These are phyloP conservation scores for Colletotrichum orbiculare DNA, from an alignment of 2,329 filamentous ascomycete species.

Conservation along the genomic window DNA sequence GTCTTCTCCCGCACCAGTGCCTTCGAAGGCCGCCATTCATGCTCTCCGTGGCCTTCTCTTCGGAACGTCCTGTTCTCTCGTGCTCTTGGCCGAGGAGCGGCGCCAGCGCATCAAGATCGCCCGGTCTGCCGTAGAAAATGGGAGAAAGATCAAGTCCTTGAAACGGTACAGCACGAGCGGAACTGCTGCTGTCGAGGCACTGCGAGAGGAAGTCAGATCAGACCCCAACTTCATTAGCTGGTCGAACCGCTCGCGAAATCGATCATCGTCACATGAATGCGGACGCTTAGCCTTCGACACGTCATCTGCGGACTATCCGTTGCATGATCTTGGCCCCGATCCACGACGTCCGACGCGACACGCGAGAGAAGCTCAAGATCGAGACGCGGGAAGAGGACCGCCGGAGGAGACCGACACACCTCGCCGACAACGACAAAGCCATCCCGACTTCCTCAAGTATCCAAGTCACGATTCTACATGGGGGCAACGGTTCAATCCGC, in stretches of 20 bases:
- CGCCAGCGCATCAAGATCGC: slow-evolving; percentile 64
- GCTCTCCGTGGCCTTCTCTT: slow-evolving; percentile 66
- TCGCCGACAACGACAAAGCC: not conserved
- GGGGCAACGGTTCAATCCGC: no score
- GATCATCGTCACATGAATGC: slow-evolving; percentile 4
- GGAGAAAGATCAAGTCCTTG: slow-evolving; percentile 59
- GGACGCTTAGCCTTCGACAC: slow-evolving; percentile 5
- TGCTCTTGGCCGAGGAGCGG: slow-evolving; percentile 66
- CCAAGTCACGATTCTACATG: no score
- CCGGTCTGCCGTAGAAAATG: slow-evolving; percentile 62
- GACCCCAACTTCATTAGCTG: slow-evolving; percentile 40
- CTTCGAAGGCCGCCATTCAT: slow-evolving; percentile 66
- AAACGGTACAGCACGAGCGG: slow-evolving; percentile 42
- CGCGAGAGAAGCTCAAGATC: slow-evolving; percentile 15
- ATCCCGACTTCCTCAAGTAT: not conserved
- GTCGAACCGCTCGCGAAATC: slow-evolving; percentile 36
- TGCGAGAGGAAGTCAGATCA: slow-evolving; percentile 40
- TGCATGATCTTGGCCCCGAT: slow-evolving; percentile 22
- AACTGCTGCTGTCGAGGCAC: slow-evolving; percentile 27
- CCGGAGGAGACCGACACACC: not conserved
- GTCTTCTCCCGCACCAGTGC: slow-evolving; percentile 60
- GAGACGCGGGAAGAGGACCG: not conserved
- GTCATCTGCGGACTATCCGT: slow-evolving; percentile 7
- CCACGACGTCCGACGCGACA: slow-evolving; percentile 20
- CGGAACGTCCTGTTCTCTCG: slow-evolving; percentile 67